These are phyloP conservation scores for Pseudogymnoascus sp. DNA, from an alignment of 2,329 filamentous ascomycete genomes.

Conservation along the genomic window DNA sequence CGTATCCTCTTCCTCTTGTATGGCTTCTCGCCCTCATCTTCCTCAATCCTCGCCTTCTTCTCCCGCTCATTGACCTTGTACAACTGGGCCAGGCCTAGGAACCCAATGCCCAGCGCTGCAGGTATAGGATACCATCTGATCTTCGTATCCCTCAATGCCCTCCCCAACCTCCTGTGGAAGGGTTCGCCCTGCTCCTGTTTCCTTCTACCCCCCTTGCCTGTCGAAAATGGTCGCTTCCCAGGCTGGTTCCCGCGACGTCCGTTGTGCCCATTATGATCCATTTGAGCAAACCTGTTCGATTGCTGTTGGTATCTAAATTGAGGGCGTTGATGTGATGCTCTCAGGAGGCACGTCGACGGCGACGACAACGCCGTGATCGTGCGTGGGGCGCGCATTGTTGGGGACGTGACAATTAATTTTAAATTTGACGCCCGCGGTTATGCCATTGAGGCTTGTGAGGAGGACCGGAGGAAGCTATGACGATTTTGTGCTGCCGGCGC, in stretches of 20 bases:
- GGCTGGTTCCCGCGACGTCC: not conserved
- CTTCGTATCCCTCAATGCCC: constrained; percentile 53
- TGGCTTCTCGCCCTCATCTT: constrained; percentile 27
- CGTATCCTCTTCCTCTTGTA: constrained; percentile 48
- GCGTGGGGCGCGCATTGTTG: constrained; percentile 7
- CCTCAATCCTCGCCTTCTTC: constrained; percentile 31
- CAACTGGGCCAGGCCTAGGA: constrained; percentile 57
- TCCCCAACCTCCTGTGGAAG: constrained; percentile 47
- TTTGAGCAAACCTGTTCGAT: not conserved
- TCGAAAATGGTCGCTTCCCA: constrained; percentile 17
- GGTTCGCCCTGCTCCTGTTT: constrained; percentile 3
- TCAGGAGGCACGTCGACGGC: not conserved
- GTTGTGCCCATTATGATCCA: not conserved
- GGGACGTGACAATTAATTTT: not conserved
- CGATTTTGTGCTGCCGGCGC: constrained; percentile 5
- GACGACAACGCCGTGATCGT: not conserved
- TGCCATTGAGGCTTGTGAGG: constrained; percentile 6
- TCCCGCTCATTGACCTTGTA: constrained; percentile 50
- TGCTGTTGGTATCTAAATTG: not conserved
- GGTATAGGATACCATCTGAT: constrained; percentile 68
- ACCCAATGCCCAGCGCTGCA: constrained; percentile 57
- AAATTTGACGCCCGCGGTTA: constrained; percentile 4
- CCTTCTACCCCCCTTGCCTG: constrained; percentile 20
- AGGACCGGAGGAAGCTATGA: not conserved
- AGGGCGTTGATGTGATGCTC: constrained; percentile 2